Base-by-base conservation (phyloP, 805 yeast genomes). In the Pichia sporocuriosa region DNA sequence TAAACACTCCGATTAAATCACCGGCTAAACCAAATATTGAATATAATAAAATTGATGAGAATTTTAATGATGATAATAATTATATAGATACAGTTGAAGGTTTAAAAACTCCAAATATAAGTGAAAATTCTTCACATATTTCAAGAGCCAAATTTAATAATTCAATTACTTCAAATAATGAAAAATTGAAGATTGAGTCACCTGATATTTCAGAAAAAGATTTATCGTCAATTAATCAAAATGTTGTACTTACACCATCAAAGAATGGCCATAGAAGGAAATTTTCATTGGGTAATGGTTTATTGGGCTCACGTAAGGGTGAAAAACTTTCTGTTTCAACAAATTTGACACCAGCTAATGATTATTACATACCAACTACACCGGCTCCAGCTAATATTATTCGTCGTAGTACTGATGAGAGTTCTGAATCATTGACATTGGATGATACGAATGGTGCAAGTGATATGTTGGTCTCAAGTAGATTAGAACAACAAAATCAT, bases 361-460 rank as follows among this genome's bases (percentile, higher is more conserved):
- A 51, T 16, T 40, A 20, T 22, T 58, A 29, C 25, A 61, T 59
- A 39, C 68, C 68, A 33, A 54, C 59, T 7, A 63, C 69, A 3
- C 68, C 69, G 6, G 68, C 69, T 4, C 63, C 67, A 10, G 59
- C 67, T 9, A 63, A 64, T 49, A 50, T 63, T 46, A 44, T 56
- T 45, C 54, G 63, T 47, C 35, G 43, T 21, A 50, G 63, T 51
- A 56, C 62, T 53, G 56, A 52, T 42, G 75, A 75, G 4, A 73
- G 75, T 48, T 82, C 79, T n/a, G 84, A 81, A 48, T 76, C 81
- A 0, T 61, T 73, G 30, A 75, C 82, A 41, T 68, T 79, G 49
- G 79, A 72, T 49, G 77, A 72, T 9, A 64, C 66, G 11, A 54
- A 55, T 45, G 77, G 73, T 11, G 81, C 76, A 15, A 58, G 62